Base-by-base conservation (phyloP, 768 basidiomycete species). In the Lactarius vividus region DNA sequence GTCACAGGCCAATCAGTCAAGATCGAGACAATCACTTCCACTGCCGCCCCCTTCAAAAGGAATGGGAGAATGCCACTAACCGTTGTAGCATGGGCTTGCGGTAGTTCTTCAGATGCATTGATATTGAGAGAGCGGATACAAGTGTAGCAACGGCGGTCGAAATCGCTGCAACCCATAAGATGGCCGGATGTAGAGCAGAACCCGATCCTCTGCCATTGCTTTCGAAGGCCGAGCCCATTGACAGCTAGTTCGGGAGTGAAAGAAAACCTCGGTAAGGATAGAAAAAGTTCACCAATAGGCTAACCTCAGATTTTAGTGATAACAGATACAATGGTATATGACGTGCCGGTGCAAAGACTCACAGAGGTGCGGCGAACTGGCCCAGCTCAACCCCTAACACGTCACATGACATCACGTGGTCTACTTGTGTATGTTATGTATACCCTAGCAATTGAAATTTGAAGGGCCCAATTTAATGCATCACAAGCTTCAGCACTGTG, bases 71-170 rank as follows among this genome's bases (percentile, higher is more conserved):
- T 18, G 31, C 39, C 61, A 71, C 78, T 67, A 61, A 93, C 92
- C 92, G 80, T 78, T 94, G 94, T 29, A 94, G 74, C 10, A 83
- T 74, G 8, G 92, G 92, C 75, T 92, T 90, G 64, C 92, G 80
- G 73, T 96, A 96, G 74, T 92, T 94, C 75, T 90, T 87, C 63
- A 96, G 79, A 63, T 96, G 94, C 3, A 92, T 80, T 71, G 82
- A 84, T 68, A 96, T 93, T 3, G 91, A 91, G 73, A 84, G 81
- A 26, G 83, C 81, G 11, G 91, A 90, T 28, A 95, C 84, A 2
- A 84, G 66, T 13, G 92, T 92, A 0, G 94, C 90, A 39, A 91
- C 74, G 4, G 86, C 61, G 0, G 92, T 87, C 6, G 82, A 86
- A 23, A 87, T 59, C 2, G 88, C 91, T 0, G 92, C 80, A 26